Base-by-base conservation (phyloP, 805 yeast genomes). In the Maudiozyma bulderi region DNA sequence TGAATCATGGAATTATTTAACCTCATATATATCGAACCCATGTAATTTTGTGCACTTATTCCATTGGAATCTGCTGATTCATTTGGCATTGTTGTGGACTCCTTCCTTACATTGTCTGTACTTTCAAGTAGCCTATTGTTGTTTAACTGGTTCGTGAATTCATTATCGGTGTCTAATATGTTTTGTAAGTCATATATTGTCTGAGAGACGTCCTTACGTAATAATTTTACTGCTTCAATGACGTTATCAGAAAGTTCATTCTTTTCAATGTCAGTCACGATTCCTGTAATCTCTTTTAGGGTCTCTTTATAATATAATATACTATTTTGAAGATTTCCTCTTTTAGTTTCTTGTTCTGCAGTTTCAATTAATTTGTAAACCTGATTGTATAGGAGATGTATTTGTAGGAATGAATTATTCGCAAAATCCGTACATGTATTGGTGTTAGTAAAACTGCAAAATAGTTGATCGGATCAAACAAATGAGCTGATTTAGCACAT, bases 291-390 rank as follows among this genome's bases (percentile, higher is more conserved):
- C 29, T 50, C 49, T 6, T 14, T 37, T 11, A 28, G n/a, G 2
- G 52, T 44, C 3, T 47, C 45, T 14, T 44, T 49, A 32, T 53
- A 54, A 26, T 34, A 43, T 14, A 15, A 29, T 33, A 47, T 30
- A 14, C 50, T 40, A 9, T 43, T 48, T 32, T 11, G 47, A 35
- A 68, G 68, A 41, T 77, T 75, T 8, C 73, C 73, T 43, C 69
- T 67, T 32, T 70, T 51, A 1, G 73, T 69, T 10, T 76, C 71
- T 30, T 66, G 60, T 52, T 81, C 84, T 0, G 84, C 86, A 43
- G 67, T 70, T 48, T 74, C 75, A 15, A 79, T 78, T 4, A 73
- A 60, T 31, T 71, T 71, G 53, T 78, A 80, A 2, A 76, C 76
- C 76, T 76, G 15, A 6, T 40, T 13, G 32, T 3, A 31, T 20